Conservation (phyloP, 2,329 filamentous ascomycete species). For the Penicillium sp. region DNA sequence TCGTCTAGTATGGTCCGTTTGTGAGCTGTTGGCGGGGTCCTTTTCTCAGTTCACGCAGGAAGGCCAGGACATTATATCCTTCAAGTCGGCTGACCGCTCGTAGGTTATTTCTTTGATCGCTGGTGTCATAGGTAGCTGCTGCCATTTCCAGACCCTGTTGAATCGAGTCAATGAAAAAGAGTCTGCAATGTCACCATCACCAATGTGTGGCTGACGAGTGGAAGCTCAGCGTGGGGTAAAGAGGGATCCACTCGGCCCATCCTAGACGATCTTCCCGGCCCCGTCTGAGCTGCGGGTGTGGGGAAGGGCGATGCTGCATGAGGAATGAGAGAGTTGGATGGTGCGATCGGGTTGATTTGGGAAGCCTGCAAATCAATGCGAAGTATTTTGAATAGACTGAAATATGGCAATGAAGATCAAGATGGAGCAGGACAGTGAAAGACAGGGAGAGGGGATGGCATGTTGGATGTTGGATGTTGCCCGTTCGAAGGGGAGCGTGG, state of each 20-base stretch:
- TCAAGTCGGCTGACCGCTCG: not conserved
- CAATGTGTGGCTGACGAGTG: conserved; percentile 3
- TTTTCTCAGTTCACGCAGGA: too few relatives aligned
- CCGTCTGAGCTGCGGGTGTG: not conserved
- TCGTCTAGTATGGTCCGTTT: not conserved
- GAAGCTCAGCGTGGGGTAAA: conserved; percentile 4
- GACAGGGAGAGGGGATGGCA: conserved; percentile 1
- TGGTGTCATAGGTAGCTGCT: not conserved
- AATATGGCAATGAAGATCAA: not conserved
- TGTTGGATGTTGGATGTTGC: not conserved
- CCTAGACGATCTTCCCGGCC: conserved; percentile 1
- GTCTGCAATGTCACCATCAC: conserved; percentile 1
- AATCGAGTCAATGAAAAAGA: not conserved
- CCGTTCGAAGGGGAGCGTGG: not conserved
- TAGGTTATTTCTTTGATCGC: not conserved
- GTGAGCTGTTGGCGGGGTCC: not conserved
- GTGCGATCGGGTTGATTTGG: not conserved
- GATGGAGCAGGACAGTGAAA: not conserved
- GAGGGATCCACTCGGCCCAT: conserved; percentile 8
- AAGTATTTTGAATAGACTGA: not conserved
- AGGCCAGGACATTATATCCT: not conserved
- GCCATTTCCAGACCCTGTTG: not conserved
- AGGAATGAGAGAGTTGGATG: not conserved
- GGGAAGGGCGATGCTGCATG: not conserved
- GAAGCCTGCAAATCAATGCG: not conserved